Percentiles rank a stretch among this genome's conserved stretches.
These are phyloP conservation scores for Saccharomycopsis microspora DNA, from an alignment of 805 yeast genomes.

Conservation along the genomic window DNA sequence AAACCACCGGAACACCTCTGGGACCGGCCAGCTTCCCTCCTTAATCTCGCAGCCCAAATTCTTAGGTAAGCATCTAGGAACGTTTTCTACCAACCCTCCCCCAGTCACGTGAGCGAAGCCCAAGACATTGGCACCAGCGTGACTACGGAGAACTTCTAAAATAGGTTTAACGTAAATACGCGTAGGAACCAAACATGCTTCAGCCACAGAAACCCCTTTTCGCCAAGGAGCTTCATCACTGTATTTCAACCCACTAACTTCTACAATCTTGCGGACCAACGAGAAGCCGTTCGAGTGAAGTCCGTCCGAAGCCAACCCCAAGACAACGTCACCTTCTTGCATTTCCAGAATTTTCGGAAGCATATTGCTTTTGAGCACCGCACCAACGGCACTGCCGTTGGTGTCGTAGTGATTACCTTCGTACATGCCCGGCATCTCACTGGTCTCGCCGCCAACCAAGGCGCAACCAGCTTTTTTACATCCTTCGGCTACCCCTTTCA, in stretches of 20 bases:
- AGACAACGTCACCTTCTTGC: constrained; percentile 68
- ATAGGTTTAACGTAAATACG: constrained; percentile 89
- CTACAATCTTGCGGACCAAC: constrained; percentile 83
- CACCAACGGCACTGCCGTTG: constrained; percentile 98
- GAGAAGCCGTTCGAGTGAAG: constrained; percentile 96
- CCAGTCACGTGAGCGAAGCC: constrained; percentile 98
- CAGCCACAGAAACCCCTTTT: constrained; percentile 55
- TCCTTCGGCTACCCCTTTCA: constrained; percentile 92
- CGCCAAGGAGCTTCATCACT: constrained; percentile 76
- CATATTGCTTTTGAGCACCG: constrained; percentile 64
- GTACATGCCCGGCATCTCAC: constrained; percentile 99
- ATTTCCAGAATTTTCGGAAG: constrained; percentile 62
- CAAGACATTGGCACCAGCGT: constrained; percentile 33
- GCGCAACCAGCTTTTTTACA: constrained; percentile 96
- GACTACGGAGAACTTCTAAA: constrained; percentile 48
- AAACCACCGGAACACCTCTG: constrained; percentile 88
- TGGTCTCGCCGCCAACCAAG: constrained; percentile 96
- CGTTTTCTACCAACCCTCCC: constrained; percentile 93
- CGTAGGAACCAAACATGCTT: constrained; percentile 81
- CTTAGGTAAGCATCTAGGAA: constrained; percentile 88
- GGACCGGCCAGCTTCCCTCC: constrained; percentile 70
- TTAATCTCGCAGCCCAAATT: constrained; percentile 73
- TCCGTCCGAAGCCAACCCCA: constrained; percentile 88
- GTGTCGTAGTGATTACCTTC: constrained; percentile 93
- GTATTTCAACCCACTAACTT: constrained; percentile 61